A percentile compares a stretch with the other conserved stretches of the same genome.
phyloP scores from a whole-genome alignment of 148 eudicot species.

The Chenopodium album region DNA sequence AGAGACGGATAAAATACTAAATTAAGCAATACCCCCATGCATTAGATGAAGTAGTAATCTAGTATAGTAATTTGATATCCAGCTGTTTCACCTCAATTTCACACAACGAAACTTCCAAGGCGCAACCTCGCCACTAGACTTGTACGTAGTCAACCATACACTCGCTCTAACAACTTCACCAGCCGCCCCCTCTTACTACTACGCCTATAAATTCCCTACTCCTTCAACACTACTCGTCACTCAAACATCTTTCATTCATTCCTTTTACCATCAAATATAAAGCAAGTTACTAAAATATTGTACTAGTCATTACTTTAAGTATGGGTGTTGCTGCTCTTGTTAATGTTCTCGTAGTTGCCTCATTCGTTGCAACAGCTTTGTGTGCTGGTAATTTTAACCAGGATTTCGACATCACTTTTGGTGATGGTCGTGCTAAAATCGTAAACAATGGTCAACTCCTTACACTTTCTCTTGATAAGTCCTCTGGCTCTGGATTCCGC shows the following conservation, averaged over 20 bases:
- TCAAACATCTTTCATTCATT: neutral
- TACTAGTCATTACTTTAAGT: neutral
- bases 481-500: slow-evolving; percentile 36
- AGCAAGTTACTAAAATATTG: neutral
- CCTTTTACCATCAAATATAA: neutral
- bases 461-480: slow-evolving; percentile 27
- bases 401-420: slow-evolving; percentile 32
- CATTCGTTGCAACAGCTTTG: neutral
- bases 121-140: neutral
- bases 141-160: neutral
- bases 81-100: slow-evolving; percentile 23
- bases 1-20: no score
- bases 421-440: slow-evolving; percentile 30
- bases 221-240: slow-evolving; percentile 16
- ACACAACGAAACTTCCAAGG: neutral
- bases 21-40: neutral
- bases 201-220: slow-evolving; percentile 17
- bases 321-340: neutral
- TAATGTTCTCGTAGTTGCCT: slow-evolving; percentile 18
- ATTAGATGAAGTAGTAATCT: neutral
- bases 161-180: slow-evolving; percentile 17
- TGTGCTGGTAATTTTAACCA: slow-evolving; percentile 21
- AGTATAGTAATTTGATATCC: neutral
- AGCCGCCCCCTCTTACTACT: slow-evolving; percentile 29
- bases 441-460: slow-evolving; percentile 28